Evolutionary conservation across 2,329 filamentous ascomycete species (phyloP).

Genomic region (Coleophoma eucalyptorum): DNA sequence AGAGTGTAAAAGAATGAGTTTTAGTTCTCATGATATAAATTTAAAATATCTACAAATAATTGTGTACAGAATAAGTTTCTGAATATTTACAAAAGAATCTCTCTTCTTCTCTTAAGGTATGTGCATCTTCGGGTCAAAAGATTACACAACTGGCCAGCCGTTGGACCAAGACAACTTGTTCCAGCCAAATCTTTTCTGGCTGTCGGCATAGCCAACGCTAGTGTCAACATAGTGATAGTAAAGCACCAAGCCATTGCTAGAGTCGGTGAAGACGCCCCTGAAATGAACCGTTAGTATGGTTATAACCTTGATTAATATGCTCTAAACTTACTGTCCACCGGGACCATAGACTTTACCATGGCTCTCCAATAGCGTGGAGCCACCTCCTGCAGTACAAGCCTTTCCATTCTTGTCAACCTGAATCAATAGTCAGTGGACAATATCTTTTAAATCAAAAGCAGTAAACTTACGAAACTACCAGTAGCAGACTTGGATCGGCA

Average conservation of each 20-base stretch:
- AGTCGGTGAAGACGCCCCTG: constrained; percentile 49
- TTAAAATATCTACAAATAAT: too few species aligned
- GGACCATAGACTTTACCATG: constrained; percentile 59
- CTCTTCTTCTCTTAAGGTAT: too few species aligned
- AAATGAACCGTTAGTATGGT: not conserved
- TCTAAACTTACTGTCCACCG: constrained; percentile 44
- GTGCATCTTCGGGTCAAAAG: not conserved
- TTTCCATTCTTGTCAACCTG: constrained; percentile 45
- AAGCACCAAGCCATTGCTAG: constrained; percentile 43
- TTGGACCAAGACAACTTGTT: constrained; percentile 34
- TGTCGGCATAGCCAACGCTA: constrained; percentile 43
- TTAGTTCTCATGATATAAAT: too few species aligned
- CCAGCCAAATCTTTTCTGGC: constrained; percentile 39
- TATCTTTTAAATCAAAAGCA: too few species aligned
- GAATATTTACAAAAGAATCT: too few species aligned
- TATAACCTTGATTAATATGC: not conserved
- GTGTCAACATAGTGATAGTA: constrained; percentile 60
- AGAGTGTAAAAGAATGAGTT: too few species aligned
- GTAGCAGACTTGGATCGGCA: constrained; percentile 49
- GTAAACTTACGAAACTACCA: constrained; percentile 36
- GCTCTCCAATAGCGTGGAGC: constrained; percentile 54
- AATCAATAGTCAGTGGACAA: too few species aligned
- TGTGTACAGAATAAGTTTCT: too few species aligned
- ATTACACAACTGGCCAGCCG: constrained; percentile 37
- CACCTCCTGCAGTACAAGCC: constrained; percentile 52